Conservation (phyloP, 257 asterid species). For the Anisodus acutangulus region DNA sequence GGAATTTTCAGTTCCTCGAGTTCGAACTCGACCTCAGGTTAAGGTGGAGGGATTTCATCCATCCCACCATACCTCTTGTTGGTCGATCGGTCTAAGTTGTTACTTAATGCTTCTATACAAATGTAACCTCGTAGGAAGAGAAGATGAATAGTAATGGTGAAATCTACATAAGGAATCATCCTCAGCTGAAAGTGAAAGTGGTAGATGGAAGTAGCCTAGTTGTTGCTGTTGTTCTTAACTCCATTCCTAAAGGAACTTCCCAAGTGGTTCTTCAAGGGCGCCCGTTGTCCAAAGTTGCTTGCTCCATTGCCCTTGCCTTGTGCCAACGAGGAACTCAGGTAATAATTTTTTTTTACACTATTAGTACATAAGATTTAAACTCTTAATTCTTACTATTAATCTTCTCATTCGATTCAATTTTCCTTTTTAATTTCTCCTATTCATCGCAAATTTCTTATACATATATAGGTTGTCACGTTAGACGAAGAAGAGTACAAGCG, state of each 20-base stretch:
- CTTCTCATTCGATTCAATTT: no score
- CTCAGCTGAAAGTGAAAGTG: slow-evolving; percentile 61
- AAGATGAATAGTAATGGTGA: slow-evolving; percentile 64
- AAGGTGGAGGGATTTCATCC: no score
- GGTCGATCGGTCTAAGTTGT: background rate
- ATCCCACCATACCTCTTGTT: no score
- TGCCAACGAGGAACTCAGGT: background rate
- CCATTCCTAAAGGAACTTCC: slow-evolving; percentile 1
- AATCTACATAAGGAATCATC: slow-evolving; percentile 50
- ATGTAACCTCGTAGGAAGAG: slow-evolving; percentile 50
- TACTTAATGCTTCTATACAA: background rate
- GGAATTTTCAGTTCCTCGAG: no score
- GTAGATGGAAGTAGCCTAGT: slow-evolving; percentile 49
- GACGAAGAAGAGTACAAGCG: background rate
- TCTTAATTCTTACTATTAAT: no score
- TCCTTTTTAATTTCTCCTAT: background rate
- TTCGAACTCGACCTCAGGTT: no score
- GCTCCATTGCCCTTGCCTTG: background rate
- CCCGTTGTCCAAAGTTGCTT: background rate
- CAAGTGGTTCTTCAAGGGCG: slow-evolving; percentile 35
- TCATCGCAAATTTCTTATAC: background rate
- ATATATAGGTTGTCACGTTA: background rate
- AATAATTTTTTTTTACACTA: slow-evolving; percentile 3
- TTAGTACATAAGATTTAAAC: background rate
- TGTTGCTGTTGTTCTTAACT: slow-evolving; percentile 18